These are phyloP conservation scores for Aspergillus kassunensis DNA, from an alignment of 495 filamentous ascomycete species.

Conservation along the genomic window DNA sequence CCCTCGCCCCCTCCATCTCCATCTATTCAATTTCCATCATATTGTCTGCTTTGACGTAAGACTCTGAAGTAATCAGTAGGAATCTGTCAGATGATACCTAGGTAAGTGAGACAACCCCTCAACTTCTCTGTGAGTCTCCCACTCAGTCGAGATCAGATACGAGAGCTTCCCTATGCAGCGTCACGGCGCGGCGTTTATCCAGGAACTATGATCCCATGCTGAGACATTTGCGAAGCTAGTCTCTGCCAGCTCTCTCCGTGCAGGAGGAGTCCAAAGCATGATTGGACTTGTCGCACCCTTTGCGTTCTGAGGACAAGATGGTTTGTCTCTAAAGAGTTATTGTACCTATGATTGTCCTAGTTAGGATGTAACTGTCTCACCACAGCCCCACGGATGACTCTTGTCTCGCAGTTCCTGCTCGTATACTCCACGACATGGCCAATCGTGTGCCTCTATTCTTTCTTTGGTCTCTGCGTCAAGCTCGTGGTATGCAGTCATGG, in stretches of 20 bases:
- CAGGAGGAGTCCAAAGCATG: not conserved
- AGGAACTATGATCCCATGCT: not conserved
- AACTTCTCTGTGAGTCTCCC: no score
- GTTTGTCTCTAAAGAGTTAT: not conserved
- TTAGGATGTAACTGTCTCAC: constrained; percentile 31
- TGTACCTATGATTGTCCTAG: constrained; percentile 4
- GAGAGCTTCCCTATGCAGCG: not conserved
- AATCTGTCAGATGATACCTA: constrained; percentile 1
- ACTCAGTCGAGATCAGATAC: not conserved
- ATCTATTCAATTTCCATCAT: no score
- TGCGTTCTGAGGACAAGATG: not conserved
- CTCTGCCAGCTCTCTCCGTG: not conserved
- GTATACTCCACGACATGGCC: constrained; percentile 5
- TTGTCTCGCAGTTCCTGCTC: not conserved
- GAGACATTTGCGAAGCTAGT: constrained; percentile 8
- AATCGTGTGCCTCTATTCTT: not conserved
- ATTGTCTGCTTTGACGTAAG: no score
- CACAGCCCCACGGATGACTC: constrained; percentile 3
- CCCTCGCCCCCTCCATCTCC: not conserved
- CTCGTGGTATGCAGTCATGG: not conserved
- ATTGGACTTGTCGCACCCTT: not conserved
- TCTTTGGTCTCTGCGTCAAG: not conserved
- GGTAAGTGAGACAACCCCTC: constrained; percentile 1
- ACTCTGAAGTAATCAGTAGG: not conserved
- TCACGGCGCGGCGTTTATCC: not conserved